These are phyloP conservation scores for Crucihimalaya himalaica DNA, from an alignment of 345 rosid species.

Conservation along the genomic window DNA sequence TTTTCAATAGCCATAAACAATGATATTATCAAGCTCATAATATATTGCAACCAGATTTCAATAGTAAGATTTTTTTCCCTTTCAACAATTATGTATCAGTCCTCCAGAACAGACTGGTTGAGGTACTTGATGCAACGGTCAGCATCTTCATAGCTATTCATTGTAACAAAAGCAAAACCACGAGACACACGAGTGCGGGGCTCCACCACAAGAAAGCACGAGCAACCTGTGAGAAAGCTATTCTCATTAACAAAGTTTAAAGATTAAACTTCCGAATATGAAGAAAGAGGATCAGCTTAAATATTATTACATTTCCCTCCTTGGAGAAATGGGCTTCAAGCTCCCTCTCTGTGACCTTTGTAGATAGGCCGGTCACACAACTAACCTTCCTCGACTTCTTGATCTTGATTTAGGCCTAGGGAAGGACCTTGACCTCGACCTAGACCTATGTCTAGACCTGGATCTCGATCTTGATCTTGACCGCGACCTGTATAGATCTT, in stretches of 20 bases:
- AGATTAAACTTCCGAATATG: too few species aligned
- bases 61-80: constrained; percentile 53
- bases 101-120: constrained; percentile 86
- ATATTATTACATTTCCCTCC: constrained; percentile 71
- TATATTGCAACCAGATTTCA: too few species aligned
- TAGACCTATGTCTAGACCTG: constrained; percentile 25
- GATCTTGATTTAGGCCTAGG: constrained; percentile 65
- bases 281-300: not conserved
- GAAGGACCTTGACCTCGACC: constrained; percentile 56
- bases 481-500: constrained; percentile 50
- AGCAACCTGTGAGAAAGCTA: constrained; percentile 48
- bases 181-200: constrained; percentile 86
- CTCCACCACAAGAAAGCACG: constrained; percentile 84
- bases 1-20: too few species aligned
- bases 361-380: constrained; percentile 76
- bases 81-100: constrained; percentile 87
- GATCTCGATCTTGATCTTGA: constrained; percentile 29
- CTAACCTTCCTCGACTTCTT: constrained; percentile 75
- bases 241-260: too few species aligned
- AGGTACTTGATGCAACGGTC: constrained; percentile 80
- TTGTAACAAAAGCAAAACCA: constrained; percentile 85
- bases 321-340: constrained; percentile 80
- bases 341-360: constrained; percentile 77
- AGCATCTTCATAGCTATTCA: constrained; percentile 74
- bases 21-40: too few species aligned